Evolutionary conservation across 495 filamentous ascomycete species (phyloP).

Genomic region (Aspergillus cristatus): DNA sequence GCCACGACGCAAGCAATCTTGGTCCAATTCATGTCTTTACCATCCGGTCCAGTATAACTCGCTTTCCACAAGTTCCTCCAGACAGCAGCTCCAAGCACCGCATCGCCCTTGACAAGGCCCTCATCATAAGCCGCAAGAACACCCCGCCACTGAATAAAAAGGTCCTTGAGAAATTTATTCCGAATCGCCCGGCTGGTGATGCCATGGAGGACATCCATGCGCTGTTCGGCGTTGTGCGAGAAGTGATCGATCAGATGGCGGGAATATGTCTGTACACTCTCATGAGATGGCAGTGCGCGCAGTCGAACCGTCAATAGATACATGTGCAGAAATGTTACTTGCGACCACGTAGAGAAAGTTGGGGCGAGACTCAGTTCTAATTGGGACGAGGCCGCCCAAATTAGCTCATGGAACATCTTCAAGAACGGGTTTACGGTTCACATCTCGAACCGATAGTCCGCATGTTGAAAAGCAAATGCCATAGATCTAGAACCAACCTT

Average conservation of each 20-base stretch:
- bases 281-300: conserved; percentile 56
- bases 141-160: conserved; percentile 88
- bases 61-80: conserved; percentile 92
- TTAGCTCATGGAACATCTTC: neutral
- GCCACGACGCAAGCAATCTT: conserved; percentile 64
- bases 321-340: conserved; percentile 92
- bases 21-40: conserved; percentile 55
- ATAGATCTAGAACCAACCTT: conserved; percentile 55
- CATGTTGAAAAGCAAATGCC: too few relatives aligned
- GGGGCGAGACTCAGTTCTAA: conserved; percentile 55
- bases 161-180: conserved; percentile 82
- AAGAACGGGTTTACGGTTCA: too few relatives aligned
- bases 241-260: conserved; percentile 84
- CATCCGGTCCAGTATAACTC: conserved; percentile 27
- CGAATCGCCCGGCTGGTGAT: conserved; percentile 55
- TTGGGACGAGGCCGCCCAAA: neutral
- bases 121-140: conserved; percentile 79
- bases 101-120: conserved; percentile 71
- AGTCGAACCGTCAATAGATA: conserved; percentile 86
- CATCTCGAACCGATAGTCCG: too few relatives aligned
- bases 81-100: conserved; percentile 75
- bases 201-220: conserved; percentile 67
- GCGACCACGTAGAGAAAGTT: conserved; percentile 92
- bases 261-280: conserved; percentile 51
- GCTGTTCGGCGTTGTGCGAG: conserved; percentile 82